Base-by-base conservation (phyloP, 1,284 basidiomycete species). In the Bjerkandera adusta region DNA sequence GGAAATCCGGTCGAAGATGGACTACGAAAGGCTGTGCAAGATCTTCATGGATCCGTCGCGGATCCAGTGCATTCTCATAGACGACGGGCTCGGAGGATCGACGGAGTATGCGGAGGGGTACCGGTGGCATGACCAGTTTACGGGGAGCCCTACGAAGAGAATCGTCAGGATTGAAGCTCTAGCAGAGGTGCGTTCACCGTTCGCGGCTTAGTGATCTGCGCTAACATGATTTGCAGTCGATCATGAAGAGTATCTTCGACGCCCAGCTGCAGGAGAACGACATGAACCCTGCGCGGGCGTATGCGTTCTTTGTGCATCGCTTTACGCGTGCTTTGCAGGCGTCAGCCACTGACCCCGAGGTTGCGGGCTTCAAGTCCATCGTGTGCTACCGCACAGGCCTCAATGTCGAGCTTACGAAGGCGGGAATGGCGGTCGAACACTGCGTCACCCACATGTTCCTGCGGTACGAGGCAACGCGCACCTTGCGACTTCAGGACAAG, bases 361-460 rank as follows among this genome's bases (percentile, higher is more conserved):
- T 88, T n/a, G 83, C 68, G 0, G 80, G 75, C 1, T 86, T 88
- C 73, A 89, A 89, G 63, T 85, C 84, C 7, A 74, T 89, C 38
- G 73, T 79, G 2, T 86, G 85, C 60, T 89, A 89, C 59, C 75
- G 86, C 42, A 84, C 84, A 0, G 87, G 86, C 3, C 68, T 89
- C 34, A 70, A 81, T 55, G 68, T 88, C 57, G 42, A 60, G 24
- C 35, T 61, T 3, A 36, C 44, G 12, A 33, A 55, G 10, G 45
- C 47, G 7, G 32, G 33, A 2, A 27, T 43, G 1, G 48, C 48
- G 3, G 25, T 57, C 15, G 50, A 56, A 33, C 49, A 51, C 22
- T 20, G 45, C n/a, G 8, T 63, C 30, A 54, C 54, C 18, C 43
- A 43, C 21, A 41, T 55, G 5, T 44, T 53, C 24, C 48, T 61